Evolutionary conservation across 352 stramenopile genomes (phyloP), one percentile per base, ranked within the genome.

Genomic region (Phytophthora pistaciae): DNA sequence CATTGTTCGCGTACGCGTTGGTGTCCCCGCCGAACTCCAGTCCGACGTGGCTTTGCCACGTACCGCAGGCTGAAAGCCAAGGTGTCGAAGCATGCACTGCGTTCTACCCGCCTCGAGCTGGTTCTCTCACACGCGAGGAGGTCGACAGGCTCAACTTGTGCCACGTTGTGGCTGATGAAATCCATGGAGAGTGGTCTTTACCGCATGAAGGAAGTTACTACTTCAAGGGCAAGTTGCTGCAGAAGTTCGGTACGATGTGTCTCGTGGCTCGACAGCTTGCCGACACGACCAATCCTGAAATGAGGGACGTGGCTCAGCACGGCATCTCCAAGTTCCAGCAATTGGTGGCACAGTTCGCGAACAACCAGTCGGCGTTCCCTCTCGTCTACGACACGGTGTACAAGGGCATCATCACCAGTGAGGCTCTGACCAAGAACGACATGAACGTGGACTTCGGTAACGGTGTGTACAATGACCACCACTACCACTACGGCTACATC

Each of bases 201-300:
- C 84, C 84, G 7, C 70, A 75, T 25, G 80, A 92, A 70, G 87
- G 81, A 25, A 92, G 85, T 65, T 95, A 95, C 70, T 95, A 95
- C 77, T 95, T 95, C 66, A 94, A 93, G 61, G 87, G 88, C 49
- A 95, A 95, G 44, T 61, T 80, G 11, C 60, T 93, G 21, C 88
- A 95, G 57, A 94, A 94, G 72, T 93, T 88, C 55, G 87, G 82
- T 3, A 89, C 80, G 0, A 91, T 95, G 83, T 91, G 85, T 67
- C 64, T 95, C n/a, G 66, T 95, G 10, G 85, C 88, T 1, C 75
- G 81, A 46, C 72, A 89, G 18, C 72, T 94, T 53, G 77, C 85
- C 1, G 63, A 84, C n/a, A 88, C 82, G 3, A 90, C 82, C 3
- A 80, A 74, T n/a, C 83, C 82, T 14, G 76, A 91, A 63, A 64